Base-by-base conservation (phyloP, 2,329 filamentous ascomycete genomes). In the Neopestalotiopsis rosae region DNA sequence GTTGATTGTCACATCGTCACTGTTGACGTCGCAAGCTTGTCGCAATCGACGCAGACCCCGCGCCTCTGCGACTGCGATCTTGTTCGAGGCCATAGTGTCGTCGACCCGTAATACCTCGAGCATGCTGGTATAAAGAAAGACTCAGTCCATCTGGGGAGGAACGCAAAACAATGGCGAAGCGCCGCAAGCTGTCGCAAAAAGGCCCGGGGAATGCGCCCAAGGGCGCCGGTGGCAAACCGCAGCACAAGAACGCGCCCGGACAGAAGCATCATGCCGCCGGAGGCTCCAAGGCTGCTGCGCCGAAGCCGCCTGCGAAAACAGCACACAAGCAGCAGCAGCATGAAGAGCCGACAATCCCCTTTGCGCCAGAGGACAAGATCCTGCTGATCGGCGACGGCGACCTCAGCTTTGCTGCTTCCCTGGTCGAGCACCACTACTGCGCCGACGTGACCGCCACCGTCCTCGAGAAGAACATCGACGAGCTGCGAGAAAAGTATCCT, bases 311-410 rank as follows among this genome's bases (percentile, higher is more conserved):
- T 9, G n/a, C 66, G 32, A 34, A 40, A 14, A 40, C 40, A n/a
- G 30, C 30, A 3, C 40, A 28, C 12, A 61, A 40, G 6, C 74
- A 77, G 58, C 71, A 72, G 6, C 75, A 78, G 66, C 77, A 80
- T 66, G 74, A 76, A 72, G 80, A 80, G 72, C 89, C 85, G 30
- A 87, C 83, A 4, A 90, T 95, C 28, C 93, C 93, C 17, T 95
- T 95, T 79, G 79, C 85, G 30, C 82, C 87, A 52, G 81, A 87
- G 74, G 89, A 94, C 72, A 83, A 87, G 74, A 94, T 95, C 71
- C 88, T 96, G 6, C 87, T 95, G 2, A 82, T 95, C 65, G 93
- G 93, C 75, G 93, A 96, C 77, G 93, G 90, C 72, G 93, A 97
- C 80, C 89, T 96, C 76, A 94, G 91, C 78, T 95, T 94, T 78